Conservation (phyloP, 2,329 filamentous ascomycete genomes). For the Pyrenochaeta sp. region DNA sequence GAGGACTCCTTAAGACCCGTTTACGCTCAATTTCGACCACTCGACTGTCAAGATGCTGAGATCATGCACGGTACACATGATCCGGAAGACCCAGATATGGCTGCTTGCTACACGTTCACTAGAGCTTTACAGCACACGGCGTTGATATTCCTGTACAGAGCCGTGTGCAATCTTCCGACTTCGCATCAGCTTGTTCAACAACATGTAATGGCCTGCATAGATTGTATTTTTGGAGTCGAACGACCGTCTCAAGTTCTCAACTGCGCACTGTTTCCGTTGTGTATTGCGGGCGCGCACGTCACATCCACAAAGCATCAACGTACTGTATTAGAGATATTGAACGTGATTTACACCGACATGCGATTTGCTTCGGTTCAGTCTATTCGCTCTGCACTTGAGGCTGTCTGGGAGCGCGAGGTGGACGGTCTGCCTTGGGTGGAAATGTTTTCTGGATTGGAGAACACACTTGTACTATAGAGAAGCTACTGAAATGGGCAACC, state of each 20-base stretch:
- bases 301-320: constrained; percentile 6
- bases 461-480: too few species aligned
- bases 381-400: constrained; percentile 11
- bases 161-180: constrained; percentile 14
- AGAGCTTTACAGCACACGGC: constrained; percentile 21
- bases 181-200: constrained; percentile 18
- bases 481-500: too few species aligned
- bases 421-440: too few species aligned
- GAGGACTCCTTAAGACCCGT: too few species aligned
- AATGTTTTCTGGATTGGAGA: too few species aligned
- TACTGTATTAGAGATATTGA: constrained; percentile 8
- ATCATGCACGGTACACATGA: too few species aligned
- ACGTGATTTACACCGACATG: constrained; percentile 15
- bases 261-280: constrained; percentile 22
- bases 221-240: constrained; percentile 18
- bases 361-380: constrained; percentile 18
- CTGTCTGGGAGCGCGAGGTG: too few species aligned
- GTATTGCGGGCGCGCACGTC: constrained; percentile 18
- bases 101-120: too few species aligned
- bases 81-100: too few species aligned
- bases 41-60: too few species aligned
- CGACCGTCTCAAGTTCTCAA: constrained; percentile 15
- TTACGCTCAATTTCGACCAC: too few species aligned
- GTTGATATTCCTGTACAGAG: constrained; percentile 23
- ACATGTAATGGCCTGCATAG: constrained; percentile 19